A percentile compares a stretch with the other conserved stretches of the same genome.
These are phyloP conservation scores for Haplographium delicatum DNA, from an alignment of 495 filamentous ascomycete species.

Conservation along the genomic window DNA sequence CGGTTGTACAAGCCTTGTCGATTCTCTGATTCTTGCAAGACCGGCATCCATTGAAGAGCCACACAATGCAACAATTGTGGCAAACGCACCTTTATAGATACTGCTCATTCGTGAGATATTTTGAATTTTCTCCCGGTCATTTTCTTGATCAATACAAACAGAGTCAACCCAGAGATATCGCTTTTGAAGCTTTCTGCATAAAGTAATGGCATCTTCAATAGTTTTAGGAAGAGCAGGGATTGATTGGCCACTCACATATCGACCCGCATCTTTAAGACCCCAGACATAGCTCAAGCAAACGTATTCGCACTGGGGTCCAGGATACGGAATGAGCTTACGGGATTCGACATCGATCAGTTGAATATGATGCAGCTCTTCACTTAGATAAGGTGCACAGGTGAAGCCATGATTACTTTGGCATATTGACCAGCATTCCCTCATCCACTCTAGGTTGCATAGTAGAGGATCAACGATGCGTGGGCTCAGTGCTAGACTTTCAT, in stretches of 20 bases:
- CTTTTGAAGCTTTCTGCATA: conserved; percentile 10
- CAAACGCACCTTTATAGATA: conserved; percentile 15
- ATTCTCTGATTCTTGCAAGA: conserved; percentile 12
- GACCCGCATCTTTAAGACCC: conserved; percentile 7
- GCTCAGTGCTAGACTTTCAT: neutral
- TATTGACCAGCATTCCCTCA: conserved; percentile 4
- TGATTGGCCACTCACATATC: conserved; percentile 6
- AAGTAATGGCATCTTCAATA: conserved; percentile 16
- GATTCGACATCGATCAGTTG: conserved; percentile 3
- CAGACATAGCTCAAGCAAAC: conserved; percentile 23
- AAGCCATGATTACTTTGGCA: conserved; percentile 1
- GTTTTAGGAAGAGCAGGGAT: conserved; percentile 15
- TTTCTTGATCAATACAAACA: conserved; percentile 23
- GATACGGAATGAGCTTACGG: conserved; percentile 5
- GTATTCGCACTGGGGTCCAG: conserved; percentile 3
- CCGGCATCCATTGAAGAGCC: conserved; percentile 14
- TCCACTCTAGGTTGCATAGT: conserved; percentile 1
- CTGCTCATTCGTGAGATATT: conserved; percentile 19
- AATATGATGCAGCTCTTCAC: conserved; percentile 7
- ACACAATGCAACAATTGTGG: conserved; percentile 17
- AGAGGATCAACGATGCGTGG: neutral
- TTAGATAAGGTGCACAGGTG: neutral
- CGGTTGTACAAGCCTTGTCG: neutral
- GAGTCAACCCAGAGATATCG: conserved; percentile 24
- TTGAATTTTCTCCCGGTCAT: conserved; percentile 13